Percentiles rank a stretch among this genome's conserved stretches.
These are phyloP conservation scores for Hibiscus tridactylites DNA, from an alignment of 345 rosid species.

Conservation along the genomic window DNA sequence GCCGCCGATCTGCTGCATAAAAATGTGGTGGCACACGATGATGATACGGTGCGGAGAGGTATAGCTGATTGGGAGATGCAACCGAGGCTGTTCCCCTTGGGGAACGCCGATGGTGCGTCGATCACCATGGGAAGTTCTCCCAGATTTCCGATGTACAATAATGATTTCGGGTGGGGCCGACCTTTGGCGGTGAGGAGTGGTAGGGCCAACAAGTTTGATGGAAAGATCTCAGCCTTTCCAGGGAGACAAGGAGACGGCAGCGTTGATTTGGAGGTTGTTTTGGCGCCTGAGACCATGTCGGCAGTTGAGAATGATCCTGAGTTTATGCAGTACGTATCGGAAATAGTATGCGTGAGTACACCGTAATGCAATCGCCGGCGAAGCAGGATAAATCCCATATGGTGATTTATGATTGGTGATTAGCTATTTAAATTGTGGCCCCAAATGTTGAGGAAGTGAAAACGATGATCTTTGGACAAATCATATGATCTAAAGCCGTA, in stretches of 20 bases:
- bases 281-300: slow-evolving; percentile 65
- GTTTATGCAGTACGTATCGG: slow-evolving; percentile 77
- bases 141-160: slow-evolving; percentile 89
- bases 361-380: background rate
- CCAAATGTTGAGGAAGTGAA: background rate
- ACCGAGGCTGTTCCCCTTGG: slow-evolving; percentile 83
- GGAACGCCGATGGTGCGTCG: slow-evolving; percentile 89
- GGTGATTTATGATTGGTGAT: background rate
- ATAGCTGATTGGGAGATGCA: slow-evolving; percentile 64
- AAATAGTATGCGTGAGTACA: slow-evolving; percentile 10
- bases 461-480: background rate
- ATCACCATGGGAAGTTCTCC: slow-evolving; percentile 99
- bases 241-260: slow-evolving; percentile 74
- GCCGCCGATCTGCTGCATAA: slow-evolving; percentile 53
- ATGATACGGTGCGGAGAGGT: slow-evolving; percentile 58
- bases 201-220: slow-evolving; percentile 86
- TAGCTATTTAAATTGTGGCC: background rate
- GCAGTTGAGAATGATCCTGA: slow-evolving; percentile 59
- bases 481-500: too few relatives aligned
- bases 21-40: slow-evolving; percentile 73
- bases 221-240: slow-evolving; percentile 88
- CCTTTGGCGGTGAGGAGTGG: slow-evolving; percentile 94
- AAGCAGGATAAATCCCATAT: background rate
- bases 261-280: slow-evolving; percentile 84
- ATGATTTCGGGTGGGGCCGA: slow-evolving; percentile 94